Percentiles rank a stretch among this genome's conserved stretches.
Evolutionary conservation across 768 basidiomycete genomes (phyloP).

Genomic region (Cystoderma amianthinum): DNA sequence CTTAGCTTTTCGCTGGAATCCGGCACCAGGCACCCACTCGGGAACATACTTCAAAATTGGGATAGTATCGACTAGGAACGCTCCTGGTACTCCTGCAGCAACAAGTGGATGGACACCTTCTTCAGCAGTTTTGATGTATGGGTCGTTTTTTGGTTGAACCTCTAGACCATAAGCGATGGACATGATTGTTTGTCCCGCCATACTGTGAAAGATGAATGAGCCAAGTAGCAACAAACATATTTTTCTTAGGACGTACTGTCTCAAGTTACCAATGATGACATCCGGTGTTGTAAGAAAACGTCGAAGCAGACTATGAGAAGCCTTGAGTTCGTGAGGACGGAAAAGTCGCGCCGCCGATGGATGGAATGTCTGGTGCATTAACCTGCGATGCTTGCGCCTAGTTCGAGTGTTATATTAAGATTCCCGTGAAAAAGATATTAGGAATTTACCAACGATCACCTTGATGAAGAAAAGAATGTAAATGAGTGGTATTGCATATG

Average conservation of each 20-base stretch:
- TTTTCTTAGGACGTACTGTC: background rate
- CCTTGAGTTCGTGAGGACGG: constrained; percentile 15
- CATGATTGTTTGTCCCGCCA: constrained; percentile 7
- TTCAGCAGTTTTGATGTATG: constrained; percentile 13
- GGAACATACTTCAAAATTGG: constrained; percentile 20
- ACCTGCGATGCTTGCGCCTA: constrained; percentile 24
- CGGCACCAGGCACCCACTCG: constrained; percentile 23
- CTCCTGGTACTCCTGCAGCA: constrained; percentile 10
- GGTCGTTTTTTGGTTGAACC: constrained; percentile 11
- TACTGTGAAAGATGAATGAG: background rate
- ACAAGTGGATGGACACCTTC: constrained; percentile 9
- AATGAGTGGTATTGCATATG: background rate
- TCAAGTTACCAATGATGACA: background rate
- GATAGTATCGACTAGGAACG: constrained; percentile 18
- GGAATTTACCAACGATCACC: constrained; percentile 11
- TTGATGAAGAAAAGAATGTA: constrained; percentile 4
- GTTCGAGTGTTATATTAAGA: background rate
- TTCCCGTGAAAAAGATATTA: background rate
- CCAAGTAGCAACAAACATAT: background rate
- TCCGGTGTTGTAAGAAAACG: constrained; percentile 10
- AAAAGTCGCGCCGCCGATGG: constrained; percentile 15
- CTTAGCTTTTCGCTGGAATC: constrained; percentile 28
- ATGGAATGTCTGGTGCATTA: constrained; percentile 24
- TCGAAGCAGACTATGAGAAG: constrained; percentile 19
- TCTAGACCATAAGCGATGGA: constrained; percentile 15